These are phyloP conservation scores for Boletus reticuloceps DNA, from an alignment of 768 basidiomycete species.

Conservation along the genomic window DNA sequence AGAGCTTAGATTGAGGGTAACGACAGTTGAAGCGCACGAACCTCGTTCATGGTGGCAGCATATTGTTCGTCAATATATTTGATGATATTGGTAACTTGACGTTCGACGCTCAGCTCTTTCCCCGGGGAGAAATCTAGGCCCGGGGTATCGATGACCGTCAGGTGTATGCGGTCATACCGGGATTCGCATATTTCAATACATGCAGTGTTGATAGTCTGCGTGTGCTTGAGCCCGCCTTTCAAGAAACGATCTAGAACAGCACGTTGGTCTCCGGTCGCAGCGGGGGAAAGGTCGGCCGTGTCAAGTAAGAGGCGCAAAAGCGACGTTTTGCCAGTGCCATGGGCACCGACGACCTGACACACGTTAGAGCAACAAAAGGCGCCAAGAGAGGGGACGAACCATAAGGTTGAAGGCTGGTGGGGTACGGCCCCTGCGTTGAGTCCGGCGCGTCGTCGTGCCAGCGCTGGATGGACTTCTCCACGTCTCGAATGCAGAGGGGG, in stretches of 20 bases:
- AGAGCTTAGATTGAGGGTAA: not conserved
- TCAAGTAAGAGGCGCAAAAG: conserved; percentile 77
- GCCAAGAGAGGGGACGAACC: conserved; percentile 41
- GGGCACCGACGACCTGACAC: conserved; percentile 70
- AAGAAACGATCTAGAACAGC: conserved; percentile 64
- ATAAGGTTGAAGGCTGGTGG: conserved; percentile 86
- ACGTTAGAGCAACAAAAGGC: conserved; percentile 1
- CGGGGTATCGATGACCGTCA: conserved; percentile 85
- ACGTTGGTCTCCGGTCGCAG: conserved; percentile 72
- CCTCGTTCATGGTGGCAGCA: conserved; percentile 86
- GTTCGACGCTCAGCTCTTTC: conserved; percentile 73
- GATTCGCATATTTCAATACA: conserved; percentile 84
- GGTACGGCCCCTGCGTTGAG: conserved; percentile 61
- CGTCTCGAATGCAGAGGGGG: conserved; percentile 63
- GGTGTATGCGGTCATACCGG: conserved; percentile 70
- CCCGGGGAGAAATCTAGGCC: conserved; percentile 76
- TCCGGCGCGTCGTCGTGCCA: conserved; percentile 45
- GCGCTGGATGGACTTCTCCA: conserved; percentile 40
- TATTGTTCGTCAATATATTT: conserved; percentile 80
- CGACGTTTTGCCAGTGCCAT: conserved; percentile 84
- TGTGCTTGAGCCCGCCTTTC: conserved; percentile 56
- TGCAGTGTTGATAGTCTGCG: conserved; percentile 62
- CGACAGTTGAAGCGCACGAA: conserved; percentile 23
- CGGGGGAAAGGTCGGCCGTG: conserved; percentile 79
- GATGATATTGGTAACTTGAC: conserved; percentile 70